phyloP scores from a whole-genome alignment of 129 eudicot species.

The Escallonia herrerae region DNA sequence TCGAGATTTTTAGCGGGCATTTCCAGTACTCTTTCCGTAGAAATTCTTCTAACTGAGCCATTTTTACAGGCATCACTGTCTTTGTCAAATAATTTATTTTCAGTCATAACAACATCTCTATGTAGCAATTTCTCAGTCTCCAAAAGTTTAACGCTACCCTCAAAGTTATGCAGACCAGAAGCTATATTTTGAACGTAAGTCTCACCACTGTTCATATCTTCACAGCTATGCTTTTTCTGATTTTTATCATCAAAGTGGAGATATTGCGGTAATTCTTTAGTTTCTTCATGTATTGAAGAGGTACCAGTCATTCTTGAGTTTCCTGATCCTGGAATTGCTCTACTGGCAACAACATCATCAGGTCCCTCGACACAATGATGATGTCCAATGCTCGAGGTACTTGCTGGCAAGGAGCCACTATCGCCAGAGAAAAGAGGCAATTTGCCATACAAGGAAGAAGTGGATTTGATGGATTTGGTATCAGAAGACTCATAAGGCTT shows the following conservation, averaged over 20 bases:
- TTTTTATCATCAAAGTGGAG: conserved; percentile 10
- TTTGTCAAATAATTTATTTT: not conserved
- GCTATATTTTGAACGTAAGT: no score
- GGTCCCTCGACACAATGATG: not conserved
- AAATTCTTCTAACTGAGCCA: conserved; percentile 3
- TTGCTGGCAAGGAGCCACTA: not conserved
- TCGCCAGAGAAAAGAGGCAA: conserved; percentile 11
- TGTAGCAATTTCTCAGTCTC: conserved; percentile 9
- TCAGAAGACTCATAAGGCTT: conserved; percentile 14
- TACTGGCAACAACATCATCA: conserved; percentile 4
- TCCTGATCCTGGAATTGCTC: conserved; percentile 6
- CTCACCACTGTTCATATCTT: not conserved
- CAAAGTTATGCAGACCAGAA: not conserved
- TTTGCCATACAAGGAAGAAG: conserved; percentile 1
- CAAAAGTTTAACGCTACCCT: not conserved
- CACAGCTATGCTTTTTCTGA: not conserved
- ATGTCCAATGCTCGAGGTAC: conserved; percentile 1
- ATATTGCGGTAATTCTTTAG: not conserved
- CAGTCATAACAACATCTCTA: conserved; percentile 2
- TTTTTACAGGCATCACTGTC: not conserved
- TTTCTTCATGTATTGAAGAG: conserved; percentile 6
- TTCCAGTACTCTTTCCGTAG: conserved; percentile 1
- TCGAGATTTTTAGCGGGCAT: conserved; percentile 7
- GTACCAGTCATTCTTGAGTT: conserved; percentile 1
- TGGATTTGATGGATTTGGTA: no score